A percentile compares a stretch with the other conserved stretches of the same genome.
Conservation (phyloP, 345 rosid genomes). For the Eutrema yunnanense region DNA sequence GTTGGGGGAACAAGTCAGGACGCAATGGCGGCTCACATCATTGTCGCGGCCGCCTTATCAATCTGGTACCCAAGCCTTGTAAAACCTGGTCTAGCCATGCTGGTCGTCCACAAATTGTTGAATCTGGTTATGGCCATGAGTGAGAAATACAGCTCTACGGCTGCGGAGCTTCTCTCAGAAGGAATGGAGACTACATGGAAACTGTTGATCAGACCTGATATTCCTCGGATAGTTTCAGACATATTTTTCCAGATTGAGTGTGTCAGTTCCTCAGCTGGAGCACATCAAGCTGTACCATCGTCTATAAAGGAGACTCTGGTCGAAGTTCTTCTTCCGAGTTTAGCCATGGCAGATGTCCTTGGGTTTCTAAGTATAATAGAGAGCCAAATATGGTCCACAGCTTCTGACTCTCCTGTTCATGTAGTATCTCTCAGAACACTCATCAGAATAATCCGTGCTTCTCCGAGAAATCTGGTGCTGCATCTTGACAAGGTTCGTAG, state of each 20-base stretch:
- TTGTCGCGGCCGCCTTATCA: too few species aligned
- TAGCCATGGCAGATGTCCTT: conserved; percentile 72
- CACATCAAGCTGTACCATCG: conserved; percentile 43
- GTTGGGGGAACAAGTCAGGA: too few species aligned
- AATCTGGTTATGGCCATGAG: too few species aligned
- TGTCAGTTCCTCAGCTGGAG: conserved; percentile 53
- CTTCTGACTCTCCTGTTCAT: conserved; percentile 93
- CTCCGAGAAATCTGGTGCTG: conserved; percentile 66
- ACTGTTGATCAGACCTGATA: too few species aligned
- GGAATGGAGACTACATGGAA: too few species aligned
- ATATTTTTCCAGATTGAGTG: conserved; percentile 91
- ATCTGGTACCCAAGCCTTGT: too few species aligned
- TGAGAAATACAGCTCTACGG: too few species aligned
- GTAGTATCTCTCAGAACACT: conserved; percentile 62
- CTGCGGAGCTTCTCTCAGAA: too few species aligned
- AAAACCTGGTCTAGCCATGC: too few species aligned
- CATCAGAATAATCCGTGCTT: conserved; percentile 66
- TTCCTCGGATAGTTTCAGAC: too few species aligned
- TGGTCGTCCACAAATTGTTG: too few species aligned
- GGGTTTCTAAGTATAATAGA: conserved; percentile 73
- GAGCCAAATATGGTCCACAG: conserved; percentile 95
- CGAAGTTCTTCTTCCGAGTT: conserved; percentile 79
- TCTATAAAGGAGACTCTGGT: conserved; percentile 71
- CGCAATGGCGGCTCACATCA: too few species aligned
- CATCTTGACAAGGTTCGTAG: conserved; percentile 81